phyloP scores from a whole-genome alignment of 2,329 filamentous ascomycete genomes.

The Penicillium paneum region DNA sequence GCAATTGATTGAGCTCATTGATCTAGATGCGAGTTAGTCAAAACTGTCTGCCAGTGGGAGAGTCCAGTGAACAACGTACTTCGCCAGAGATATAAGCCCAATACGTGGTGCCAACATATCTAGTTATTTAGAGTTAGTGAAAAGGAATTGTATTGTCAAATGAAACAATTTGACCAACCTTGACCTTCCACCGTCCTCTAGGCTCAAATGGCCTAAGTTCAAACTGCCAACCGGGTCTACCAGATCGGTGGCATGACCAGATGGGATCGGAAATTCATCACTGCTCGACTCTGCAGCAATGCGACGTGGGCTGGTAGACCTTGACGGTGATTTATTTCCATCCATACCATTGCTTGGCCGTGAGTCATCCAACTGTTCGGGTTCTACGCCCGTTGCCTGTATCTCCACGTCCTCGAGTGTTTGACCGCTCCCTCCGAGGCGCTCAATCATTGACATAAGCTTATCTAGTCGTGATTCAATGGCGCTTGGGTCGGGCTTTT shows the following conservation, averaged over 20 bases:
- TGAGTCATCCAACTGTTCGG: constrained; percentile 16
- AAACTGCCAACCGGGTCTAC: constrained; percentile 43
- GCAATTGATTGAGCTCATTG: constrained; percentile 44
- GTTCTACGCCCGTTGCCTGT: constrained; percentile 19
- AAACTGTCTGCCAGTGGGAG: neutral
- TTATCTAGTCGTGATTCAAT: constrained; percentile 46
- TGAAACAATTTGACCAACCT: constrained; percentile 4
- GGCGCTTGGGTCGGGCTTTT: constrained; percentile 33
- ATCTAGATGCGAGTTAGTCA: constrained; percentile 29
- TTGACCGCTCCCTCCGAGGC: constrained; percentile 36
- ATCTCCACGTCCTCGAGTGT: constrained; percentile 26
- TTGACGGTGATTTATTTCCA: constrained; percentile 18
- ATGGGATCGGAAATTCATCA: constrained; percentile 44
- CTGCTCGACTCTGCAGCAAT: constrained; percentile 31
- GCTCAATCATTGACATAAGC: constrained; percentile 46
- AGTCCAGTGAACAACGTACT: constrained; percentile 22
- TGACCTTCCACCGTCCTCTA: constrained; percentile 44
- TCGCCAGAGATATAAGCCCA: constrained; percentile 47
- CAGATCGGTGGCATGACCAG: constrained; percentile 41
- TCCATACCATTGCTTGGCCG: constrained; percentile 16
- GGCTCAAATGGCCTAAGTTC: constrained; percentile 42
- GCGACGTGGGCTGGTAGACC: constrained; percentile 35
- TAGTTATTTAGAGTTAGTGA: constrained; percentile 16
- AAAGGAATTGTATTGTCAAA: neutral
- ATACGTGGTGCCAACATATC: constrained; percentile 47